phyloP scores from a whole-genome alignment of 495 filamentous ascomycete species.

The Poronia punctata region DNA sequence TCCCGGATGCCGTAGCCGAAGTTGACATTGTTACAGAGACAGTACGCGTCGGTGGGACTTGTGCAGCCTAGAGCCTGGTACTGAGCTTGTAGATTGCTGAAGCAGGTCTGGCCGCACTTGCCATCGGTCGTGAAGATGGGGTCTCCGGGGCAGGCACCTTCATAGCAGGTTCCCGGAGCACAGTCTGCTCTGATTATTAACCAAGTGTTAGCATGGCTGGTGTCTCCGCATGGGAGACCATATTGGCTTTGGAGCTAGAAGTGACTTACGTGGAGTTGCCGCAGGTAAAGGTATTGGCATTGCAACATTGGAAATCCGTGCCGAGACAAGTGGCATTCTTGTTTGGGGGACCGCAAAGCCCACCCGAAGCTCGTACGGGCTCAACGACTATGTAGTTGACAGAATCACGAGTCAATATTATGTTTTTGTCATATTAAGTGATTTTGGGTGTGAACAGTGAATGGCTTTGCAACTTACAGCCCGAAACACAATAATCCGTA shows the following conservation, averaged over 20 bases:
- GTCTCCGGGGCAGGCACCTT: conserved; percentile 20
- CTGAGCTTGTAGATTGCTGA: too few relatives aligned
- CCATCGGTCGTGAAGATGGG: conserved; percentile 18
- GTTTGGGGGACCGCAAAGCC: conserved; percentile 21
- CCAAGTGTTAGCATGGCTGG: too few relatives aligned
- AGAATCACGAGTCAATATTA: too few relatives aligned
- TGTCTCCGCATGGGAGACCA: too few relatives aligned
- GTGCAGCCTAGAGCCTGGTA: too few relatives aligned
- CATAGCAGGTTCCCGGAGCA: conserved; percentile 23
- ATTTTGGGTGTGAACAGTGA: too few relatives aligned
- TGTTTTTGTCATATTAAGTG: too few relatives aligned
- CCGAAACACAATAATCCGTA: conserved; percentile 20
- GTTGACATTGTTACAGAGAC: too few relatives aligned
- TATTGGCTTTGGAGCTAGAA: neutral
- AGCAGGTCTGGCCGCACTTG: too few relatives aligned
- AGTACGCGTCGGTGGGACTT: too few relatives aligned
- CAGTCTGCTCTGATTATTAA: conserved; percentile 19
- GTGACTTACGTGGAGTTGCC: conserved; percentile 14
- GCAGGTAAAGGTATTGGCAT: conserved; percentile 22
- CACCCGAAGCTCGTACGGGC: conserved; percentile 17
- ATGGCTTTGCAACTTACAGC: conserved; percentile 26
- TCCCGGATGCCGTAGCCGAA: too few relatives aligned
- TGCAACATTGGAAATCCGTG: conserved; percentile 18
- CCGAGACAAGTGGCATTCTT: conserved; percentile 28
- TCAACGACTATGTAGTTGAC: conserved; percentile 15